phyloP scores from a whole-genome alignment of 1,284 basidiomycete species.

The Ustilago lituana region DNA sequence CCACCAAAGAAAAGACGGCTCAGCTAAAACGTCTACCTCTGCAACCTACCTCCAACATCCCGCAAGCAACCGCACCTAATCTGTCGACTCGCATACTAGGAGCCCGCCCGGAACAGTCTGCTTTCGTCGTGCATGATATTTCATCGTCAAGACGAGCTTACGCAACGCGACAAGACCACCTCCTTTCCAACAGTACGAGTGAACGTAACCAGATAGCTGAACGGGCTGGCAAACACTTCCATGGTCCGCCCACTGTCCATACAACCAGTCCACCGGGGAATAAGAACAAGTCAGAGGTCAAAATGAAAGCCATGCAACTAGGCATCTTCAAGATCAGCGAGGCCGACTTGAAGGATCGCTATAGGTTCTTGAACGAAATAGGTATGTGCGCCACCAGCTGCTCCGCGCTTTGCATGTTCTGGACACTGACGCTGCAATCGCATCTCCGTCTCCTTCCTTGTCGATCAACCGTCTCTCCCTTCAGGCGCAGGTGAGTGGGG shows the following conservation, averaged over 20 bases:
- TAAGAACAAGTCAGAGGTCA: constrained; percentile 12
- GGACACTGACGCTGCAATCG: too few species aligned
- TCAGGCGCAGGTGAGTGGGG: constrained; percentile 50
- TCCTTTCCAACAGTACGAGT: too few species aligned
- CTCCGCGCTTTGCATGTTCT: too few species aligned
- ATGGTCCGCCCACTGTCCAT: background rate
- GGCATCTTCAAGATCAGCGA: constrained; percentile 50
- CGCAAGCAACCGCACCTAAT: constrained; percentile 16
- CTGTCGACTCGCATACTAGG: constrained; percentile 11
- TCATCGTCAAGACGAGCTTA: too few species aligned
- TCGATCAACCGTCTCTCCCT: too few species aligned
- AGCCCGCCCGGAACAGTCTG: constrained; percentile 10
- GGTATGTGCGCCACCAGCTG: constrained; percentile 28
- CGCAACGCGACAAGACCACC: constrained; percentile 1
- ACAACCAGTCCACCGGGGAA: constrained; percentile 1
- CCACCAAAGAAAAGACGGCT: background rate
- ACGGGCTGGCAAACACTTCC: background rate
- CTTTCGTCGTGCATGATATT: constrained; percentile 8
- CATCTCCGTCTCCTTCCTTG: too few species aligned
- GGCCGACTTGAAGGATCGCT: constrained; percentile 39
- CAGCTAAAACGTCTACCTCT: constrained; percentile 4
- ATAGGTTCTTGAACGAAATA: constrained; percentile 47
- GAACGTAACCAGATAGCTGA: too few species aligned
- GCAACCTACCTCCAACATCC: constrained; percentile 19
- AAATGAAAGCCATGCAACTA: constrained; percentile 41